phyloP scores from a whole-genome alignment of 768 basidiomycete genomes.

The Crassisporium funariophilum region DNA sequence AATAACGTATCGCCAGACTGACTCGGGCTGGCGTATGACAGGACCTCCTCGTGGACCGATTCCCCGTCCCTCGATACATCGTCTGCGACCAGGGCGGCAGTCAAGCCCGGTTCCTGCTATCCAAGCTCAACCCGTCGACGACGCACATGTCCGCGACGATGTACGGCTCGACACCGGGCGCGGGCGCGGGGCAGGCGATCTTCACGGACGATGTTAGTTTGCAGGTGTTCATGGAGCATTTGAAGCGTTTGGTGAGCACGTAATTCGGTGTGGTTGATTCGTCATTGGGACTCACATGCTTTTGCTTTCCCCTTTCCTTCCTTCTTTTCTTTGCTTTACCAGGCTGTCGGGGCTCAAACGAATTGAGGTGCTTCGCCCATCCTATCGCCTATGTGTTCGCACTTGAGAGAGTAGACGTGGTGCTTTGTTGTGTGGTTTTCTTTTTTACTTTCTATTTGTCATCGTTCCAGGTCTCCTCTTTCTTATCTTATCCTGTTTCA shows the following conservation, averaged over 20 bases:
- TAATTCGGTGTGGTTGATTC: background rate
- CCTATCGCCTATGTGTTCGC: no score
- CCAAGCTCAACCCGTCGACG: conserved; percentile 96
- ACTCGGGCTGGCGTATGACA: background rate
- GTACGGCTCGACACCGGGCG: conserved; percentile 77
- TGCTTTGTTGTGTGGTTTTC: no score
- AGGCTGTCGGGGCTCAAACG: background rate
- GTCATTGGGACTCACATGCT: no score
- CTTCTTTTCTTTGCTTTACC: conserved; percentile 3
- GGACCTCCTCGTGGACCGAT: conserved; percentile 93
- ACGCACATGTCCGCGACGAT: conserved; percentile 93
- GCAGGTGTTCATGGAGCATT: conserved; percentile 96
- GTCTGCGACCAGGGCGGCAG: conserved; percentile 97
- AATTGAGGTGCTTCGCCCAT: no score
- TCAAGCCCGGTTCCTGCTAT: conserved; percentile 96
- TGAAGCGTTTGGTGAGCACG: conserved; percentile 81
- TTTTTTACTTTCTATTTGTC: no score
- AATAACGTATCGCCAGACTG: background rate
- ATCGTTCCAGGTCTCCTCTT: no score
- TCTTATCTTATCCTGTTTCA: no score
- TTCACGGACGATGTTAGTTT: conserved; percentile 99
- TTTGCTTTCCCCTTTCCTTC: conserved; percentile 6
- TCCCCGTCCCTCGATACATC: conserved; percentile 97
- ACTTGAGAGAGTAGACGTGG: no score
- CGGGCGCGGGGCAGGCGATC: conserved; percentile 83